phyloP scores from a whole-genome alignment of 345 rosid genomes.

The Eucalyptus viminalis region DNA sequence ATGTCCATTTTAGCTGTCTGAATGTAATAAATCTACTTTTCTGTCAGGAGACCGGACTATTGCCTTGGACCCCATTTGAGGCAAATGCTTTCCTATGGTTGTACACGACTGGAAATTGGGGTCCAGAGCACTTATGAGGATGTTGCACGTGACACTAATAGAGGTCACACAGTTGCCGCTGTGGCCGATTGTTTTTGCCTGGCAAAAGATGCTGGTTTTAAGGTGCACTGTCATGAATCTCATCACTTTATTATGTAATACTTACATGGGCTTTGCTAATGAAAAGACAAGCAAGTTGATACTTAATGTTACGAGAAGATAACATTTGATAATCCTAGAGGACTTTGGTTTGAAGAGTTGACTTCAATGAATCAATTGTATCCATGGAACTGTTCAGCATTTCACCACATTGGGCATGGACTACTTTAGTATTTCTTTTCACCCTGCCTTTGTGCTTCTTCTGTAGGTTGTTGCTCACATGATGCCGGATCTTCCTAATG shows the following conservation, averaged over 20 bases:
- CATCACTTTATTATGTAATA: not conserved
- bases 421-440: not conserved
- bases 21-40: not conserved
- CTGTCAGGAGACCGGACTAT: slow-evolving; percentile 89
- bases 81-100: slow-evolving; percentile 95
- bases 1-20: not conserved
- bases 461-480: slow-evolving; percentile 96
- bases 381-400: not conserved
- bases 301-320: not conserved
- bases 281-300: not conserved
- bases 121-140: slow-evolving; percentile 99
- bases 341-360: not conserved
- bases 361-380: not conserved
- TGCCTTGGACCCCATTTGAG: slow-evolving; percentile 97
- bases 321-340: not conserved
- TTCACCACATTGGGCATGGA: not conserved
- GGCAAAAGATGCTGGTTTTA: slow-evolving; percentile 99
- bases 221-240: slow-evolving; percentile 25
- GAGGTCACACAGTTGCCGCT: slow-evolving; percentile 98
- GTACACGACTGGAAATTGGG: slow-evolving; percentile 95
- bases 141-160: slow-evolving; percentile 94
- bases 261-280: not conserved
- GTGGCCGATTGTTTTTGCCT: slow-evolving; percentile 98
- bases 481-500: slow-evolving; percentile 99
- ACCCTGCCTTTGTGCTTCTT: not conserved